Evolutionary conservation across 768 basidiomycete genomes (phyloP).

Genomic region (Agaricus bisporus): DNA sequence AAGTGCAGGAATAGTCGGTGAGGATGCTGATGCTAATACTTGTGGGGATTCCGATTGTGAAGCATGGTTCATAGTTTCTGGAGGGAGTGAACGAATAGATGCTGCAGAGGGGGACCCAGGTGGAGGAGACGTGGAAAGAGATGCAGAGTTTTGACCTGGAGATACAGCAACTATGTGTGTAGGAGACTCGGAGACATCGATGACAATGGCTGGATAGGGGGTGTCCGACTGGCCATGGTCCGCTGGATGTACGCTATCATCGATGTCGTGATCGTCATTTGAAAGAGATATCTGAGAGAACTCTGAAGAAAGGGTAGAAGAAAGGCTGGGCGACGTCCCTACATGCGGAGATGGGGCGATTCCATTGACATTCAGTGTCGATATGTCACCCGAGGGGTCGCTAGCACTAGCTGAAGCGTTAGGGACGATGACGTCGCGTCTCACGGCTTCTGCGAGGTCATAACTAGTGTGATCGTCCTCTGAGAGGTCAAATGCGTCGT

Average conservation of each 20-base stretch:
- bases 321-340: slow-evolving; percentile 15
- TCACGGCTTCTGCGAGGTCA: slow-evolving; percentile 58
- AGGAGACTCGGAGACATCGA: slow-evolving; percentile 34
- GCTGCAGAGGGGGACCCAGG: slow-evolving; percentile 10
- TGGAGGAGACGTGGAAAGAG: neutral
- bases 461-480: slow-evolving; percentile 36
- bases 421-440: slow-evolving; percentile 44
- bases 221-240: slow-evolving; percentile 9
- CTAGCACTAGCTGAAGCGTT: neutral
- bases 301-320: slow-evolving; percentile 23
- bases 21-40: slow-evolving; percentile 7
- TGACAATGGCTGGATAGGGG: slow-evolving; percentile 36
- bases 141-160: slow-evolving; percentile 3
- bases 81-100: slow-evolving; percentile 9
- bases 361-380: slow-evolving; percentile 46
- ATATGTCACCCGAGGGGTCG: slow-evolving; percentile 14
- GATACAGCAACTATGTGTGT: slow-evolving; percentile 20
- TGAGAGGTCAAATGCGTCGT: slow-evolving; percentile 68
- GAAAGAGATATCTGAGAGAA: slow-evolving; percentile 36
- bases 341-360: neutral
- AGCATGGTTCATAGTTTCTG: neutral
- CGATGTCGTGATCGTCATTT: neutral
- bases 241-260: neutral
- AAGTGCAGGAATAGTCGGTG: slow-evolving; percentile 5
- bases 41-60: neutral